Conservation (phyloP, 371 early-diverging fungal species). For the Mucor ambiguus region DNA sequence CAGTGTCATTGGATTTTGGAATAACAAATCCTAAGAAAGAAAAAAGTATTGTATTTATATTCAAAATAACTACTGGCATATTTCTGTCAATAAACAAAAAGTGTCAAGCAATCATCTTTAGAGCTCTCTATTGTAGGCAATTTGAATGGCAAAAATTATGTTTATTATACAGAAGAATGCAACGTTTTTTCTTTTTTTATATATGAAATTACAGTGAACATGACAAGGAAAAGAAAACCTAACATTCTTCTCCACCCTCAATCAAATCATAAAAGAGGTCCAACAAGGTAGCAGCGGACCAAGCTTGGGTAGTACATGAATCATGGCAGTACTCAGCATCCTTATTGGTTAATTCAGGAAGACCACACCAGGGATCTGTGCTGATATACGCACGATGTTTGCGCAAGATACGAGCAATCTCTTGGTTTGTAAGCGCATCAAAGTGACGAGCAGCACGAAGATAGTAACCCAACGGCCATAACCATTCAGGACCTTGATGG, state of each 20-base stretch:
- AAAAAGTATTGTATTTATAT: constrained; percentile 9
- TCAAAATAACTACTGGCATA: too few species aligned
- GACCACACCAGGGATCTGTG: constrained; percentile 77
- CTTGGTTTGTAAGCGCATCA: constrained; percentile 37
- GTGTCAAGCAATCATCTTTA: too few species aligned
- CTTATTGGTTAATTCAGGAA: constrained; percentile 95
- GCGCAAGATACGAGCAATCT: constrained; percentile 69
- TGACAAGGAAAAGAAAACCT: not conserved
- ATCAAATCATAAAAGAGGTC: constrained; percentile 55
- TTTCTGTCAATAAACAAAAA: not conserved
- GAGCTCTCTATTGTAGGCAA: too few species aligned
- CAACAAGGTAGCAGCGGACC: constrained; percentile 84
- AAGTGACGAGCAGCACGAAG: constrained; percentile 84
- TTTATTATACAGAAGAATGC: too few species aligned
- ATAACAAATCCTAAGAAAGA: constrained; percentile 15
- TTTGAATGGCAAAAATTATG: too few species aligned
- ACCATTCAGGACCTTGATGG: constrained; percentile 98
- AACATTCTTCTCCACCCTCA: constrained; percentile 19
- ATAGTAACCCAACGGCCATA: constrained; percentile 91
- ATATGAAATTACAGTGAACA: too few species aligned
- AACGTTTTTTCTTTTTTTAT: not conserved
- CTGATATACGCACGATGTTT: constrained; percentile 75
- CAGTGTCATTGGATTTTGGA: constrained; percentile 35
- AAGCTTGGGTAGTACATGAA: constrained; percentile 94
- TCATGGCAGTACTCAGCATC: constrained; percentile 82